Evolutionary conservation across 176 grass and related monocot species (phyloP), one percentile per base, ranked within the genome.

Genomic region (Avena atlantica): DNA sequence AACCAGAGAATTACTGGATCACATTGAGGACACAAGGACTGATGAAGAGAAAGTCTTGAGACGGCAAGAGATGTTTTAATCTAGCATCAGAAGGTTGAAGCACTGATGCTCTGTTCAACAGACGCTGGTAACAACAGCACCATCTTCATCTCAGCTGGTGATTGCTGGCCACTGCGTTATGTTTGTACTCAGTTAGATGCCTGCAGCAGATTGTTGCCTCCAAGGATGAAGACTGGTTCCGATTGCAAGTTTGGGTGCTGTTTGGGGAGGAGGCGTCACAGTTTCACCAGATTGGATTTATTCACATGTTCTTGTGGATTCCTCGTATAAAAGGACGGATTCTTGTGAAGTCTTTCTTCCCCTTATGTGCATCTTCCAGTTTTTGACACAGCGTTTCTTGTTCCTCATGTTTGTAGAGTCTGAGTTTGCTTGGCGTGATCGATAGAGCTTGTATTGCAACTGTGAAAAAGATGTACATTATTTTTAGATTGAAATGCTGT

Each of bases 1-100:
- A 79, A 99, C 94, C 56, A 91, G 94, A 81, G 97, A 97, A 37
- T 24, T 89, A 12, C 57, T 94, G 49, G 94, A 93, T 85, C 92
- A 93, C 8, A 78, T 91, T 1, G 92, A 91, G 42, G 89, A 87
- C 44, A 92, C 83, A 20, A 93, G 89, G 75, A 58, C 21, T 0
- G 83, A 90, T 14, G 89, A 92, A 94, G 94, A 90, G 86, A 93
- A 90, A 20, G 65, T 85, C 29, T 73, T 84, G 60, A 93, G 90
- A 81, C 94, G 92, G 47, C 94, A 92, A 51, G 94, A 94, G 27
- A 85, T 85, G 74, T 96, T 87, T n/a, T 93, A 87, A 49, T 0
- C 64, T 34, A 67, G 68, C 44, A 47, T 27, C 23, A 72, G 34
- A 86, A 61, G 45, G 4, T 40, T 6, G 52, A 70, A 70, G 42